A percentile compares a stretch with the other conserved stretches of the same genome.
Conservation (phyloP, 2,329 filamentous ascomycete genomes). For the Drechslerella dactyloides region DNA sequence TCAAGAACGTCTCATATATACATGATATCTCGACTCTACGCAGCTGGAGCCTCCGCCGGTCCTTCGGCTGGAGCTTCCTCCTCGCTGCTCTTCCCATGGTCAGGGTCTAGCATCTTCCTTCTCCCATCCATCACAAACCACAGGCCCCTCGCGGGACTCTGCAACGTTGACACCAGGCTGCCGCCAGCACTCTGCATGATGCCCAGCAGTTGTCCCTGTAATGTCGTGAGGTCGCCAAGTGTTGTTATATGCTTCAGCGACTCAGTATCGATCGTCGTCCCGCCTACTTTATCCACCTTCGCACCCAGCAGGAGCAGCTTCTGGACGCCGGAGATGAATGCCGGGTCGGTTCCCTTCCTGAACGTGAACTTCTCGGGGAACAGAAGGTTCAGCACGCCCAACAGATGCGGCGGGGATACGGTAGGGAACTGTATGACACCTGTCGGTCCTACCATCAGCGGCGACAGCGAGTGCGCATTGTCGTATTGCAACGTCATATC, state of each 20-base stretch:
- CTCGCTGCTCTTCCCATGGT: constrained; percentile 58
- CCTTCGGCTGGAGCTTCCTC: constrained; percentile 15
- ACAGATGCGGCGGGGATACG: constrained; percentile 83
- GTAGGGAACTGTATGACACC: constrained; percentile 79
- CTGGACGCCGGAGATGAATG: constrained; percentile 79
- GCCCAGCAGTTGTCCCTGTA: constrained; percentile 80
- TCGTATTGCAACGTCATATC: constrained; percentile 65
- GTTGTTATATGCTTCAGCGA: constrained; percentile 67
- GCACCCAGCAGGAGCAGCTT: constrained; percentile 89
- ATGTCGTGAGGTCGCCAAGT: constrained; percentile 74
- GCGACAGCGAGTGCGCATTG: constrained; percentile 69
- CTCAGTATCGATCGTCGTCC: constrained; percentile 78
- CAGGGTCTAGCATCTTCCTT: constrained; percentile 77
- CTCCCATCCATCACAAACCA: constrained; percentile 88
- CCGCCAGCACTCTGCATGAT: constrained; percentile 83
- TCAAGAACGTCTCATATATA: constrained; percentile 16
- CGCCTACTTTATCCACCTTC: constrained; percentile 71
- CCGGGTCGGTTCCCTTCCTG: constrained; percentile 78
- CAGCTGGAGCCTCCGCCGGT: constrained; percentile 24
- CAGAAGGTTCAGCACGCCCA: constrained; percentile 78
- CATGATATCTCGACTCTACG: constrained; percentile 20
- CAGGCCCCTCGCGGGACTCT: constrained; percentile 78
- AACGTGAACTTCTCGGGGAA: constrained; percentile 81
- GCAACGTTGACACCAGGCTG: constrained; percentile 73
- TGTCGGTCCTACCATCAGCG: constrained; percentile 80